Evolutionary conservation across 2,329 filamentous ascomycete species (phyloP), one percentile per base, ranked within the genome.

Genomic region (Monosporascus sp.): DNA sequence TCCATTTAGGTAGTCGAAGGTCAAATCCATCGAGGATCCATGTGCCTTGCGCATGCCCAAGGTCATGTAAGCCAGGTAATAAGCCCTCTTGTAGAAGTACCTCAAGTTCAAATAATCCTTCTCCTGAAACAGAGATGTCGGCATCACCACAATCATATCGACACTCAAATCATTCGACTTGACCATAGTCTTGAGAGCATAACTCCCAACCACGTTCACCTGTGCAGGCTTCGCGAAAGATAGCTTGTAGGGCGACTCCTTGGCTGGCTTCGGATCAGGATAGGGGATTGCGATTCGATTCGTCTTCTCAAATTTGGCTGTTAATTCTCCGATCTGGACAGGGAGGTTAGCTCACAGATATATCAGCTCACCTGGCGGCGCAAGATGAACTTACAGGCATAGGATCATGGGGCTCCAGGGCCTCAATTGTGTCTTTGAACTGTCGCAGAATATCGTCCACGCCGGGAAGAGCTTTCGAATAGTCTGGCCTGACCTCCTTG

Each of bases 31-130:
- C 1, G 74, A 72, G 17, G 79, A 69, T 4, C 73, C 74, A 46
- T 84, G 70, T 3, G 79, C 72, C 38, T 80, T 75, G 58, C 84
- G 83, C 50, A 97, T 74, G 5, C 81, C 84, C 31, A 83, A 84
- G 15, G 90, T 85, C 52, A 97, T 75, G 58, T 88, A 90, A 36
- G 92, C 90, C 49, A 97, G 74, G 66, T 95, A 97, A 70, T 93
- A 97, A 14, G 94, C 89, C 57, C 92, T 80, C 65, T 96, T 95
- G 73, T 97, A 92, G 66, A 97, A 96, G 72, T 96, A 97, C 56
- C 94, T 84, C 75, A 94, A 81, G 68, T 96, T 91, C 48, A 92
- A 79, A 68, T 93, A 97, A 70, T 99, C 94, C 72, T 97, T 97
- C 45, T 95, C 89, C 65, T 96, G 90, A 63, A 97, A 92, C 14